Evolutionary conservation across 129 eudicot genomes (phyloP), one percentile per base, ranked within the genome.

Genomic region (Gnaphalium uliginosum): DNA sequence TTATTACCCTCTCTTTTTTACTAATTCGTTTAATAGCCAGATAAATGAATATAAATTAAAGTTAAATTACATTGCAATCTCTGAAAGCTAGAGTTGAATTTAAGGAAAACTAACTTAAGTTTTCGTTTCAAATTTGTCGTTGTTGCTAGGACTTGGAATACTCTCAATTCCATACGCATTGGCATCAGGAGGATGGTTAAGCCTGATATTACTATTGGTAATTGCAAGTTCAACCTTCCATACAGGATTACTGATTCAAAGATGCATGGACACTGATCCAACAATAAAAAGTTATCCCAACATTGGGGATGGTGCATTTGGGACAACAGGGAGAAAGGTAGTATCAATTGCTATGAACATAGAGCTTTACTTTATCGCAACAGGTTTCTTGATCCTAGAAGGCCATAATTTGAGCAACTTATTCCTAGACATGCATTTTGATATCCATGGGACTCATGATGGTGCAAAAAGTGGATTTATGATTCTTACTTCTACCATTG

Each of bases 141-240:
- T 32, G 32, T 29, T 29, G 32, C 32, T 29, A 29, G 32, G 32
- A 29, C 32, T 90, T 27, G 98, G 98, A 53, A 93, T 93, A 72
- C 75, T 93, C 32, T 90, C 98, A 8, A 54, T 85, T 33, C 93
- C 98, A 29, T 93, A 80, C 78, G 98, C 98, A 18, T 72, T 93
- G 41, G 73, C 98, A 62, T 84, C 97, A 10, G 97, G 97, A 50
- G 97, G 98, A 11, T 93, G 98, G 98, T 66, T 87, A 32, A 90
- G 97, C 82, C 53, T 93, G 70, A 39, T 79, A 24, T 79, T 90
- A 11, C 85, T 93, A 51, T 76, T 93, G 73, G 13, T 85, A 37
- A 81, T 94, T 8, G 98, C 98, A 0, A 15, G 76, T 48, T 75
- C 79, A 56, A 82, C 97, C 59, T 90, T 85, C 85, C 90, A 86